These are phyloP conservation scores for Vitis vinifera DNA, from an alignment of 164 flowering plant genomes.

Conservation along the genomic window DNA sequence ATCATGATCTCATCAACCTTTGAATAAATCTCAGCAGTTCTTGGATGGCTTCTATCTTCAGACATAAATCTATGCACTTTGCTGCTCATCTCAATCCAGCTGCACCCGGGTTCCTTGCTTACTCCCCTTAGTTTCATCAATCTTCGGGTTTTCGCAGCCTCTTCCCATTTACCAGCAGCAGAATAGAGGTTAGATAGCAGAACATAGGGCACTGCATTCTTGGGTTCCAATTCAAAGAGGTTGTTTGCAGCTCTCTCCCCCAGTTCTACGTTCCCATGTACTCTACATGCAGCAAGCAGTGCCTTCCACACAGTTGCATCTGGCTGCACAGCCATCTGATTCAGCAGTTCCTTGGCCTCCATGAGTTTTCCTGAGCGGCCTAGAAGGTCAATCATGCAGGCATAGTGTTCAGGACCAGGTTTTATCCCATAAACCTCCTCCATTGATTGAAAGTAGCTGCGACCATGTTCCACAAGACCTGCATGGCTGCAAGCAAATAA, in stretches of 20 bases:
- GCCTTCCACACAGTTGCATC: constrained; percentile 90
- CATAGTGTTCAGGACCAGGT: constrained; percentile 79
- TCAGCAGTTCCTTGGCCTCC: constrained; percentile 60
- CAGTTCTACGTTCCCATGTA: constrained; percentile 52
- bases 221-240: constrained; percentile 69
- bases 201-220: constrained; percentile 71
- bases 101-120: constrained; percentile 76
- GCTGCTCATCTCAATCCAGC: constrained; percentile 77
- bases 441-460: constrained; percentile 63
- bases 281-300: constrained; percentile 68
- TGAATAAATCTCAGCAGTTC: constrained; percentile 49
- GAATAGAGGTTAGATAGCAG: constrained; percentile 76
- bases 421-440: constrained; percentile 46
- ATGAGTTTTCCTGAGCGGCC: constrained; percentile 69
- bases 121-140: constrained; percentile 69
- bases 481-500: constrained; percentile 90
- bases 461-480: constrained; percentile 65
- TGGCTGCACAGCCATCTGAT: constrained; percentile 59
- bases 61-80: constrained; percentile 65
- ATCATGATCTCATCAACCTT: constrained; percentile 63
- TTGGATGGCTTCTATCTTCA: constrained; percentile 71
- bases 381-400: constrained; percentile 84
- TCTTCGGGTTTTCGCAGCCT: constrained; percentile 57
- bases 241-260: constrained; percentile 70
- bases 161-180: constrained; percentile 61